Evolutionary conservation across 1,284 basidiomycete genomes (phyloP).

Genomic region (Ustilago crameri): DNA sequence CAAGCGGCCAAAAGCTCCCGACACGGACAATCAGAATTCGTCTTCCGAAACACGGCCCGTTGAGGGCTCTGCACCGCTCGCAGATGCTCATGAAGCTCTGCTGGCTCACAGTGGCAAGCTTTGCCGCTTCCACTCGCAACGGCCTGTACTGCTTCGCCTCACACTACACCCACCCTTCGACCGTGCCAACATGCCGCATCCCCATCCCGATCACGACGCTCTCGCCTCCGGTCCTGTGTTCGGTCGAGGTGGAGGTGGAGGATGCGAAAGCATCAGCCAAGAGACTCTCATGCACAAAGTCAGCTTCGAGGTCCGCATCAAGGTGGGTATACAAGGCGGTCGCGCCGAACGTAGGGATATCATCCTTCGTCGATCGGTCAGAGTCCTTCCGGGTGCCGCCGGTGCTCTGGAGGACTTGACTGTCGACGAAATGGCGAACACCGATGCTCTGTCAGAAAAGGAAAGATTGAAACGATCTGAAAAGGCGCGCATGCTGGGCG

Average conservation of each 20-base stretch:
- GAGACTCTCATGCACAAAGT: constrained; percentile 64
- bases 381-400: constrained; percentile 60
- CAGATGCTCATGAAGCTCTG: constrained; percentile 48
- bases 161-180: constrained; percentile 63
- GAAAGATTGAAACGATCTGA: constrained; percentile 39
- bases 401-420: constrained; percentile 32
- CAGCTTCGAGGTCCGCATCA: constrained; percentile 59
- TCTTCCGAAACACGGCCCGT: neutral
- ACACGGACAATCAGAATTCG: neutral
- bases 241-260: constrained; percentile 56
- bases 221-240: constrained; percentile 52
- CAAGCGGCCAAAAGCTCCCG: constrained; percentile 7
- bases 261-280: constrained; percentile 65
- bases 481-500: constrained; percentile 29
- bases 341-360: constrained; percentile 54
- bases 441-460: constrained; percentile 19
- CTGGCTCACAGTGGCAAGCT: constrained; percentile 63
- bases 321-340: constrained; percentile 50
- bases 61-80: neutral
- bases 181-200: constrained; percentile 59
- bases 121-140: constrained; percentile 61
- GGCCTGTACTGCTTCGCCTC: constrained; percentile 55
- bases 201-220: constrained; percentile 64
- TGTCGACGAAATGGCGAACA: neutral
- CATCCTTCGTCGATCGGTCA: constrained; percentile 39